phyloP scores from a whole-genome alignment of 1,284 basidiomycete species.

The Rhodotorula sp. region DNA sequence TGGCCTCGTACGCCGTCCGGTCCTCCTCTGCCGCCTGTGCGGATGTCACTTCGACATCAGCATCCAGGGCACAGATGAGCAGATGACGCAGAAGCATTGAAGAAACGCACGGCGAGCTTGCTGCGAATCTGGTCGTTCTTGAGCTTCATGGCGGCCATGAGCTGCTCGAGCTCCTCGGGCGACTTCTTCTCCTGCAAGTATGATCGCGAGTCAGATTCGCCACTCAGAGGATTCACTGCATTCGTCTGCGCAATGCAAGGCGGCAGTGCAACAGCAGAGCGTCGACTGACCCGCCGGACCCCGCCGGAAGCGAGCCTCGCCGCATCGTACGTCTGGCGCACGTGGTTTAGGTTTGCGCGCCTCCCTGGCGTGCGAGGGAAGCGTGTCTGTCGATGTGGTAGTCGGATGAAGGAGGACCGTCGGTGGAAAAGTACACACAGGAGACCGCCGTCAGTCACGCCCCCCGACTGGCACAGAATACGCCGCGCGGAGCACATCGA shows the following conservation, averaged over 20 bases:
- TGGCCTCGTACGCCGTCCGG: constrained; percentile 9
- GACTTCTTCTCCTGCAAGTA: constrained; percentile 32
- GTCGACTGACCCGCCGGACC: not conserved
- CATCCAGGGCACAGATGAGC: too few species aligned
- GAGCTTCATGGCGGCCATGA: constrained; percentile 40
- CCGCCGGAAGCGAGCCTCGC: constrained; percentile 5
- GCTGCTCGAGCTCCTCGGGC: constrained; percentile 36
- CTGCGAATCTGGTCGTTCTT: constrained; percentile 33
- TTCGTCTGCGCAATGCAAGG: not conserved
- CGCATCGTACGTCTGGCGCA: too few species aligned
- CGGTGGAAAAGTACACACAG: too few species aligned
- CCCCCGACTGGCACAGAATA: too few species aligned
- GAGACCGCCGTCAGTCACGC: too few species aligned
- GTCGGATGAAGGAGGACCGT: too few species aligned
- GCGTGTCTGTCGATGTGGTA: too few species aligned
- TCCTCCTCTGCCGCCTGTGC: constrained; percentile 9
- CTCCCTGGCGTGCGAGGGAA: too few species aligned
- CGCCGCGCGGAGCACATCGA: too few species aligned
- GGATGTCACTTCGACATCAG: not conserved
- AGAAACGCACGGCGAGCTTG: constrained; percentile 8
- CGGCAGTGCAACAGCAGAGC: not conserved
- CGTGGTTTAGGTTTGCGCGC: too few species aligned
- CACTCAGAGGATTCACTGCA: not conserved
- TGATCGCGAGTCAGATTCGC: too few species aligned
- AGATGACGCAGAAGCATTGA: too few species aligned